These are phyloP conservation scores for Podila horticola DNA, from an alignment of 192 early-diverging fungal species.

Conservation along the genomic window DNA sequence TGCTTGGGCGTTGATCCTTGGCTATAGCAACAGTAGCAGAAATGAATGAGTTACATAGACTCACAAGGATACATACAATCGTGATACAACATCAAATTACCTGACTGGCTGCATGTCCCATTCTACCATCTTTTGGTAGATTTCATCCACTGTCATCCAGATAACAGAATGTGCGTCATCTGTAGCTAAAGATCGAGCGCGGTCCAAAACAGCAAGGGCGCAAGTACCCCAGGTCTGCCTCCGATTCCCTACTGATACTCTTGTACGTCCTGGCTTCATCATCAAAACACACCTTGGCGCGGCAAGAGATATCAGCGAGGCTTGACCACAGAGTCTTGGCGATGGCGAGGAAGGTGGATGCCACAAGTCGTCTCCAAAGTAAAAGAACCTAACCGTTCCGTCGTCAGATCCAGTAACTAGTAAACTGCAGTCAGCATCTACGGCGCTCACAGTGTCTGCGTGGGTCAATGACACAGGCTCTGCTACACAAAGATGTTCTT, in stretches of 20 bases:
- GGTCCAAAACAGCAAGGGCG: slow-evolving; percentile 31
- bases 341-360: slow-evolving; percentile 29
- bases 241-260: slow-evolving; percentile 39
- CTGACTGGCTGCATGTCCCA: slow-evolving; percentile 46
- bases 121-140: slow-evolving; percentile 41
- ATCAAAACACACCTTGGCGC: slow-evolving; percentile 45
- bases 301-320: slow-evolving; percentile 24
- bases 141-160: slow-evolving; percentile 51
- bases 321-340: slow-evolving; percentile 43
- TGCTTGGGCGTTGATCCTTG: slow-evolving; percentile 47
- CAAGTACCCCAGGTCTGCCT: slow-evolving; percentile 42
- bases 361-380: slow-evolving; percentile 43
- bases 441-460: slow-evolving; percentile 12
- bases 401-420: slow-evolving; percentile 40
- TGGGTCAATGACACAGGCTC: slow-evolving; percentile 25
- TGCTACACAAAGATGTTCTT: slow-evolving; percentile 1
- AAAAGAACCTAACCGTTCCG: slow-evolving; percentile 34
- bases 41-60: neutral
- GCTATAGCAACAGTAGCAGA: neutral
- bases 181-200: slow-evolving; percentile 2
- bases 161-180: neutral
- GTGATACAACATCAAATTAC: neutral
- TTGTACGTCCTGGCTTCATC: slow-evolving; percentile 24
- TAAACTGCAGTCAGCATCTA: slow-evolving; percentile 38
- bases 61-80: neutral